phyloP scores from a whole-genome alignment of 495 filamentous ascomycete genomes.

The Xylaria intraflava region DNA sequence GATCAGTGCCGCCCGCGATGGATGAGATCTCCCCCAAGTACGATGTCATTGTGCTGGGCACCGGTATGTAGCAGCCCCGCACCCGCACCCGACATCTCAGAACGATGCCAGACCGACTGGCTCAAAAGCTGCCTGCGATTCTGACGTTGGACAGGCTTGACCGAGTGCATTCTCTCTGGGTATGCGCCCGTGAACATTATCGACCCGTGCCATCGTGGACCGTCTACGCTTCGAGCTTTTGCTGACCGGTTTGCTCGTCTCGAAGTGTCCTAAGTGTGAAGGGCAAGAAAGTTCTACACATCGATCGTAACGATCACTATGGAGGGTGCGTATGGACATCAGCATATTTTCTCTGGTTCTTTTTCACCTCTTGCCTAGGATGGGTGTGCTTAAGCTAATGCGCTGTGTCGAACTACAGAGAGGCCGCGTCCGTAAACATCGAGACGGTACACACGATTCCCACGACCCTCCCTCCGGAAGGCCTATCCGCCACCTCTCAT shows the following conservation, averaged over 20 bases:
- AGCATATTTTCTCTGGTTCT: slow-evolving; percentile 3
- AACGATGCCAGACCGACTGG: slow-evolving; percentile 6
- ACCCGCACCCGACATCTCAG: slow-evolving; percentile 26
- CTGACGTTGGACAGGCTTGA: slow-evolving; percentile 59
- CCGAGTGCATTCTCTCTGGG: slow-evolving; percentile 98
- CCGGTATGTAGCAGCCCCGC: slow-evolving; percentile 55
- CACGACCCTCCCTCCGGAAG: slow-evolving; percentile 16
- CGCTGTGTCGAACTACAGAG: slow-evolving; percentile 46
- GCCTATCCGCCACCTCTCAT: not conserved
- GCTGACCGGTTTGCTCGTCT: slow-evolving; percentile 9
- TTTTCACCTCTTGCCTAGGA: not conserved
- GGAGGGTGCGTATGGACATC: slow-evolving; percentile 65
- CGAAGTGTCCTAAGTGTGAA: slow-evolving; percentile 93
- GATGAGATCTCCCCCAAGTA: slow-evolving; percentile 96
- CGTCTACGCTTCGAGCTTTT: not conserved
- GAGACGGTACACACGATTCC: slow-evolving; percentile 58
- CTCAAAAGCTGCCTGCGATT: slow-evolving; percentile 7
- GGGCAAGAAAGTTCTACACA: slow-evolving; percentile 97
- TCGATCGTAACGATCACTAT: slow-evolving; percentile 98
- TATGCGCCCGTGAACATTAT: slow-evolving; percentile 36
- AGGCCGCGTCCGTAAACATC: slow-evolving; percentile 90
- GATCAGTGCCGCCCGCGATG: slow-evolving; percentile 48
- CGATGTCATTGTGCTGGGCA: slow-evolving; percentile 97
- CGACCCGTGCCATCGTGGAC: not conserved
- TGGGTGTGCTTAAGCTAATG: slow-evolving; percentile 16